A percentile compares a stretch with the other conserved stretches of the same genome.
These are phyloP conservation scores for Fraxinus excelsior DNA, from an alignment of 257 asterid species.

Conservation along the genomic window DNA sequence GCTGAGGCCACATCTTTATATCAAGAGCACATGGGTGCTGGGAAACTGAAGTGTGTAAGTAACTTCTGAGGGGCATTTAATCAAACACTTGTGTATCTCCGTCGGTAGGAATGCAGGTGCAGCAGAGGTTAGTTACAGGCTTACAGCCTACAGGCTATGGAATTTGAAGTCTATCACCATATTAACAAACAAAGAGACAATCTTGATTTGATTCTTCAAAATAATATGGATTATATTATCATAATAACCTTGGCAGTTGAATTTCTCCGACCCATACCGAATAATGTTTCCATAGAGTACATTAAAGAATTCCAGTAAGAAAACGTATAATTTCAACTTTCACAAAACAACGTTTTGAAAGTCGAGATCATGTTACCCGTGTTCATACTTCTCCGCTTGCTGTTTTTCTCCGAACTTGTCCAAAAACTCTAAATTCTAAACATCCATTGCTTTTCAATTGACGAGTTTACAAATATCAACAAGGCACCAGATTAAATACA, in stretches of 20 bases:
- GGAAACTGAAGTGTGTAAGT: neutral
- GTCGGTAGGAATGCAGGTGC: neutral
- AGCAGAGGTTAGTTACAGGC: neutral
- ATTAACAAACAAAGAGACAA: neutral
- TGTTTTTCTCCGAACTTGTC: too few relatives aligned
- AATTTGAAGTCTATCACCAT: neutral
- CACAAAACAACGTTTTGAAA: neutral
- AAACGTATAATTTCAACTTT: neutral
- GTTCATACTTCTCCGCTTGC: too few relatives aligned
- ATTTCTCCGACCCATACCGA: neutral
- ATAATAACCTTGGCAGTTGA: neutral
- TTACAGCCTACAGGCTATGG: neutral
- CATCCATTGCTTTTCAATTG: too few relatives aligned
- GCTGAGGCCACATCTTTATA: neutral
- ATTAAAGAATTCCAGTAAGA: neutral
- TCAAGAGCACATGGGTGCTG: neutral
- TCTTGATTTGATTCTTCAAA: neutral
- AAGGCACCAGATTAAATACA: too few relatives aligned
- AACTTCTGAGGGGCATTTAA: constrained; percentile 39
- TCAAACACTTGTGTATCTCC: constrained; percentile 31
- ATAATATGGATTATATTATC: neutral
- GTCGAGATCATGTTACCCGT: neutral
- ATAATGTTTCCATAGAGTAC: neutral
- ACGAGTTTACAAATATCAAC: too few relatives aligned
- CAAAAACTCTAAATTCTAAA: too few relatives aligned